phyloP scores from a whole-genome alignment of 768 basidiomycete genomes.

The Agrocybe chaxingu region DNA sequence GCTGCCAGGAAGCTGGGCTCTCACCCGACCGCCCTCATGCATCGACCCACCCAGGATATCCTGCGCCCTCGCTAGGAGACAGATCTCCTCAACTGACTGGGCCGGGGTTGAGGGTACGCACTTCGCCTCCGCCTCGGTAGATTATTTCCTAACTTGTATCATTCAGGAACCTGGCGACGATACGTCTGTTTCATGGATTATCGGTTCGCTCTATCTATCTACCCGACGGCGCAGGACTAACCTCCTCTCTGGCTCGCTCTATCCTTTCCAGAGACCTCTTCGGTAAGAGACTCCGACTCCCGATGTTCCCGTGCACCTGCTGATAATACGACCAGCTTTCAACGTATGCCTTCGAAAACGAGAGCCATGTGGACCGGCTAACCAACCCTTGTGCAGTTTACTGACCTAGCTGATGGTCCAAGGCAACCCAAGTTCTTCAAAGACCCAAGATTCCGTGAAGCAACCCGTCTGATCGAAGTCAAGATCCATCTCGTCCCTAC shows the following conservation, averaged over 20 bases:
- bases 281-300: constrained; percentile 23
- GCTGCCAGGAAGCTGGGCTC: constrained; percentile 29
- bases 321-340: constrained; percentile 31
- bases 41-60: constrained; percentile 51
- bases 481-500: constrained; percentile 44
- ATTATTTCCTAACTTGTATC: constrained; percentile 1
- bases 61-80: constrained; percentile 41
- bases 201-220: constrained; percentile 36
- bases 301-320: no score
- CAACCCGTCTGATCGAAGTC: constrained; percentile 59
- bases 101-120: constrained; percentile 60
- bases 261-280: constrained; percentile 35
- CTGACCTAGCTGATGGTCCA: constrained; percentile 30
- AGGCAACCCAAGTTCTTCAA: constrained; percentile 49
- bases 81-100: constrained; percentile 50
- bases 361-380: not conserved
- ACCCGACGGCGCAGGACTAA: not conserved
- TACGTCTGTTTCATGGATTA: constrained; percentile 81
- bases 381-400: constrained; percentile 22
- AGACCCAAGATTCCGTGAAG: constrained; percentile 57
- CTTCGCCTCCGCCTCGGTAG: not conserved
- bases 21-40: constrained; percentile 45
- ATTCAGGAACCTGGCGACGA: constrained; percentile 61
- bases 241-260: not conserved
- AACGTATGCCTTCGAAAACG: constrained; percentile 30